These are phyloP conservation scores for Mycotypha africana DNA, from an alignment of 371 early-diverging fungal species.

Conservation along the genomic window DNA sequence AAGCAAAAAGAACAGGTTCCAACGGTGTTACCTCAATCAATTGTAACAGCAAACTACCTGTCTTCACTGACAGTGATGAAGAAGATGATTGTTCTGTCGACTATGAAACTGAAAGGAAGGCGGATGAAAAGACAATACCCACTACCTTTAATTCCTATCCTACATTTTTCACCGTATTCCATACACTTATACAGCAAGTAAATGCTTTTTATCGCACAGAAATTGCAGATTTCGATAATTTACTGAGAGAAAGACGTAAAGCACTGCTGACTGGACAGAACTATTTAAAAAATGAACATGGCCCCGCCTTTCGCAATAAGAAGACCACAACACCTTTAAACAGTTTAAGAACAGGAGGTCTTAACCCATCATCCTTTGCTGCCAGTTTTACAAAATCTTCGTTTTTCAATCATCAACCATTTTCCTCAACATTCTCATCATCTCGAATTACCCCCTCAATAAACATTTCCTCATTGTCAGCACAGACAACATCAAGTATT, in stretches of 20 bases:
- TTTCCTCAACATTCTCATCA: too few species aligned
- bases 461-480: not conserved
- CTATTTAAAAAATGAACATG: too few species aligned
- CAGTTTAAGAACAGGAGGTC: not conserved
- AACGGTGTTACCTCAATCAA: conserved; percentile 26
- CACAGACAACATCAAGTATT: too few species aligned
- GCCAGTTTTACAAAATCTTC: too few species aligned
- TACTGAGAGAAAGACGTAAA: conserved; percentile 51
- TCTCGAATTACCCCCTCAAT: not conserved
- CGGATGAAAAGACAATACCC: conserved; percentile 24
- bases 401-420: too few species aligned
- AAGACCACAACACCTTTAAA: too few species aligned
- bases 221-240: conserved; percentile 49
- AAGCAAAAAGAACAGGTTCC: not conserved
- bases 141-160: conserved; percentile 56
- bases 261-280: conserved; percentile 35
- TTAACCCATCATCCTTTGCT: not conserved
- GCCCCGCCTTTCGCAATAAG: too few species aligned
- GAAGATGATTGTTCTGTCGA: conserved; percentile 49
- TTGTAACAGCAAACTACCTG: conserved; percentile 25
- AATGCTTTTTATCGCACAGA: conserved; percentile 65
- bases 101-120: conserved; percentile 35
- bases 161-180: conserved; percentile 58
- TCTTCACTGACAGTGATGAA: conserved; percentile 37
- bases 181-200: conserved; percentile 61